Base-by-base conservation (phyloP, 2,329 filamentous ascomycete species). In the Magnaporthiopsis poae region DNA sequence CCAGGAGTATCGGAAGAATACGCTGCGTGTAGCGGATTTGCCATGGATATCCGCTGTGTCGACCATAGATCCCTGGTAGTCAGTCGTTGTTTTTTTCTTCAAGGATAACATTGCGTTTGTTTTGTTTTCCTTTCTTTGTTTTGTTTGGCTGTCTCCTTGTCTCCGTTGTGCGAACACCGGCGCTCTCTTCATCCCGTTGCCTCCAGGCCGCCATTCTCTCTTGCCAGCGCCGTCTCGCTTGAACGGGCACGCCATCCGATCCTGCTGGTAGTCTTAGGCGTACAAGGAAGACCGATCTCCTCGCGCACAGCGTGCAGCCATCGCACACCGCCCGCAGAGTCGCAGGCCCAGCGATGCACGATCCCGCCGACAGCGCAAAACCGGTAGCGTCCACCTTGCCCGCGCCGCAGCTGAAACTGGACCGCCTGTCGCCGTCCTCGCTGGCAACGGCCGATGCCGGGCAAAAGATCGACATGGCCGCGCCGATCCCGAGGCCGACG, bases 391-490 rank as follows among this genome's bases (percentile, higher is more conserved):
- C 63, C 27, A n/a, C 18, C n/a, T 21, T 64, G 63, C 36, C 63
- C 27, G 62, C 62, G 63, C 25, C 52, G 63, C 25, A 33, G n/a
- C 46, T 36, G 9, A 35, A 62, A 31, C 61, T 62, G 18, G 61
- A 62, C 15, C 25, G 29, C 46, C 46, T 25, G 3, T 56, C 46
- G 46, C 46, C 46, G n/a, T 11, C 46, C 46, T 11, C 46, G 21
- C 21, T 56, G 46, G 46, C 21, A 56, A 56, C 60, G 60, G 12
- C 31, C 27, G 27, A 27, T 61, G 60, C 60, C 21, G 31, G 60
- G 27, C 25, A 52, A 13, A 66, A 66, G 35, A 35, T 52, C 21
- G 60, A 66, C 60, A 63, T 66, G 61, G 33, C 65, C 12, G 27
- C 46, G 63, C 8, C 63, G n/a, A 59, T 56, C 11, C 56, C 33